Conservation (phyloP, 257 asterid genomes). For the Petunia secreta region DNA sequence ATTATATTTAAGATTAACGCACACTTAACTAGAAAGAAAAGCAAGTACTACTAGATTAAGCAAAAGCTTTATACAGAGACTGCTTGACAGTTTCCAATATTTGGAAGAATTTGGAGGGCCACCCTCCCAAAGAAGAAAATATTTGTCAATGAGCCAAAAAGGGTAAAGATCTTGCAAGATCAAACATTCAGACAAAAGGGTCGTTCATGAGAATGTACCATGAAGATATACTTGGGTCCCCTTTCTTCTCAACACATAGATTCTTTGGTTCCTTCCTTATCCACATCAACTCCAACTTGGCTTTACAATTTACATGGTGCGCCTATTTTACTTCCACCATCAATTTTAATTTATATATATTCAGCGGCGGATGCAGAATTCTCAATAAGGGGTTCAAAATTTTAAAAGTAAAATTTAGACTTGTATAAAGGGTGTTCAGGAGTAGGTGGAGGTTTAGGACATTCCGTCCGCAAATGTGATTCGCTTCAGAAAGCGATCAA, state of each 20-base stretch:
- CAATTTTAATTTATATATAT: too few species aligned
- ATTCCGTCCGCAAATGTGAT: too few species aligned
- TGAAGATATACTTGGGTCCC: constrained; percentile 26
- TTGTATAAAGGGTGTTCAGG: too few species aligned
- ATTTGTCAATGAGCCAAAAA: constrained; percentile 2
- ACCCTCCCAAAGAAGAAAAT: not conserved
- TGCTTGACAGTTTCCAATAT: not conserved
- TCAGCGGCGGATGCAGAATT: too few species aligned
- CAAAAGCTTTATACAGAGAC: not conserved
- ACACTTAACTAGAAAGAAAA: not conserved
- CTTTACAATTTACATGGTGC: not conserved
- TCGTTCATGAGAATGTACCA: constrained; percentile 18
- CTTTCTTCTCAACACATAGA: not conserved
- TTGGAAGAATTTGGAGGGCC: not conserved
- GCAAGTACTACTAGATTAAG: not conserved
- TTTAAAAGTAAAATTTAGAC: too few species aligned
- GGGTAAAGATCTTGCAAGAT: constrained; percentile 32
- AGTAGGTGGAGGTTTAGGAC: too few species aligned
- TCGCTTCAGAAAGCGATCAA: too few species aligned
- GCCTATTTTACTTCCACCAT: not conserved
- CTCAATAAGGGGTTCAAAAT: too few species aligned
- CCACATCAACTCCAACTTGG: not conserved
- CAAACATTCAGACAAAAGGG: constrained; percentile 14
- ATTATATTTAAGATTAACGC: too few species aligned
- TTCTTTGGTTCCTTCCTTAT: not conserved